These are phyloP conservation scores for Trypanosoma boissoni DNA, from an alignment of 208 protist genomes.

Conservation along the genomic window DNA sequence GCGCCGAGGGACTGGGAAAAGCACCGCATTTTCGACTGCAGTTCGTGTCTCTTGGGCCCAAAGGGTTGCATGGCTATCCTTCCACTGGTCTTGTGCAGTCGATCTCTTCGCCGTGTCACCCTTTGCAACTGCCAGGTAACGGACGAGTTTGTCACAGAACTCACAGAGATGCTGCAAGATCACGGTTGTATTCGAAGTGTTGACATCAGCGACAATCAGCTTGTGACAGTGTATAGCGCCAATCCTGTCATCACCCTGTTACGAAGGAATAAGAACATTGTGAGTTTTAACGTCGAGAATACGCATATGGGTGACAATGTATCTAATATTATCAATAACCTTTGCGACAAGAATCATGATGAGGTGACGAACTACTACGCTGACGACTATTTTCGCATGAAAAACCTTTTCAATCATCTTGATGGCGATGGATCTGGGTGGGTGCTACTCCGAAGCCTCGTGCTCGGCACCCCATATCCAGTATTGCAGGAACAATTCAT, in stretches of 20 bases:
- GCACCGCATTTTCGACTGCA: slow-evolving; percentile 61
- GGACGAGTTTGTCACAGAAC: slow-evolving; percentile 60
- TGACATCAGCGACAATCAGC: slow-evolving; percentile 68
- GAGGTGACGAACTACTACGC: slow-evolving; percentile 71
- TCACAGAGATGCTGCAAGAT: slow-evolving; percentile 58
- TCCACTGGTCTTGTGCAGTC: slow-evolving; percentile 70
- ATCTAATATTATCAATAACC: slow-evolving; percentile 51
- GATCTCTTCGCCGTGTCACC: slow-evolving; percentile 57
- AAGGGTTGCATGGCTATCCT: slow-evolving; percentile 77
- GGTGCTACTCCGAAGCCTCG: slow-evolving; percentile 69
- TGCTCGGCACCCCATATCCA: slow-evolving; percentile 68
- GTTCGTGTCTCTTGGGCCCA: slow-evolving; percentile 45
- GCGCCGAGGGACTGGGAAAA: slow-evolving; percentile 63
- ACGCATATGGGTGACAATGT: slow-evolving; percentile 79
- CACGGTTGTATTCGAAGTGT: slow-evolving; percentile 67
- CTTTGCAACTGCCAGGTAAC: slow-evolving; percentile 60
- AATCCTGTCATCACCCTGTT: slow-evolving; percentile 63
- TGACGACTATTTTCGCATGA: slow-evolving; percentile 83
- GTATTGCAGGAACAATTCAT: slow-evolving; percentile 83
- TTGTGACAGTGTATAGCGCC: slow-evolving; percentile 73
- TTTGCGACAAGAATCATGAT: slow-evolving; percentile 50
- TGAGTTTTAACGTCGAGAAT: slow-evolving; percentile 51
- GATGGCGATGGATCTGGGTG: slow-evolving; percentile 72
- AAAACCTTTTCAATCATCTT: slow-evolving; percentile 78
- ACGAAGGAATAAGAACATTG: slow-evolving; percentile 71